These are phyloP conservation scores for Suaeda aralocaspica DNA, from an alignment of 148 eudicot genomes.

Conservation along the genomic window DNA sequence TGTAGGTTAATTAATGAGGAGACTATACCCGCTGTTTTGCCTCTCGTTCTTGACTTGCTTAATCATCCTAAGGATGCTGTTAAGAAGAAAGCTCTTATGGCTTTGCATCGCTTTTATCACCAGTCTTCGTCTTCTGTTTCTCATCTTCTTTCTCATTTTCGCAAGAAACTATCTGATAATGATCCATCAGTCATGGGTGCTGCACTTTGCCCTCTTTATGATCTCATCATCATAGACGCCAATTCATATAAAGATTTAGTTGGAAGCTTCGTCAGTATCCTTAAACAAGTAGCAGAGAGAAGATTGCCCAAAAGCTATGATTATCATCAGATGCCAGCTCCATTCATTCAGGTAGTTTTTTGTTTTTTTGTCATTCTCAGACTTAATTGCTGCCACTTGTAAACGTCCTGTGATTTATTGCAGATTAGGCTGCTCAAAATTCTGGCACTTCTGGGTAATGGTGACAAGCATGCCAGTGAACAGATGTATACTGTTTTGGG, in stretches of 20 bases:
- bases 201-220: constrained; percentile 83
- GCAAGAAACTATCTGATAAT: constrained; percentile 89
- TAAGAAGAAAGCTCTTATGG: constrained; percentile 99
- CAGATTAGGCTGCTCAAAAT: constrained; percentile 97
- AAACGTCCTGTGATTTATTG: too few relatives aligned
- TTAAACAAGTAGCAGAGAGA: constrained; percentile 94
- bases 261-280: constrained; percentile 82
- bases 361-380: too few relatives aligned
- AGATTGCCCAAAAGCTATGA: constrained; percentile 93
- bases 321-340: constrained; percentile 99
- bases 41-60: constrained; percentile 84
- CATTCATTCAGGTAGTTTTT: constrained; percentile 97
- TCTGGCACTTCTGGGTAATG: constrained; percentile 74
- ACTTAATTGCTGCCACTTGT: too few relatives aligned
- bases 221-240: constrained; percentile 66
- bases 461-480: constrained; percentile 94
- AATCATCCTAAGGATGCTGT: constrained; percentile 82
- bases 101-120: constrained; percentile 86
- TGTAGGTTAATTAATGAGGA: constrained; percentile 93
- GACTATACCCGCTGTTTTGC: constrained; percentile 88
- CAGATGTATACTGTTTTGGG: constrained; percentile 90
- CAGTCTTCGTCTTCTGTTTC: constrained; percentile 67
- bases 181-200: constrained; percentile 99
- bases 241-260: constrained; percentile 79
- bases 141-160: constrained; percentile 72